phyloP scores from a whole-genome alignment of 2,329 filamentous ascomycete species.

The Cytospora piceae region DNA sequence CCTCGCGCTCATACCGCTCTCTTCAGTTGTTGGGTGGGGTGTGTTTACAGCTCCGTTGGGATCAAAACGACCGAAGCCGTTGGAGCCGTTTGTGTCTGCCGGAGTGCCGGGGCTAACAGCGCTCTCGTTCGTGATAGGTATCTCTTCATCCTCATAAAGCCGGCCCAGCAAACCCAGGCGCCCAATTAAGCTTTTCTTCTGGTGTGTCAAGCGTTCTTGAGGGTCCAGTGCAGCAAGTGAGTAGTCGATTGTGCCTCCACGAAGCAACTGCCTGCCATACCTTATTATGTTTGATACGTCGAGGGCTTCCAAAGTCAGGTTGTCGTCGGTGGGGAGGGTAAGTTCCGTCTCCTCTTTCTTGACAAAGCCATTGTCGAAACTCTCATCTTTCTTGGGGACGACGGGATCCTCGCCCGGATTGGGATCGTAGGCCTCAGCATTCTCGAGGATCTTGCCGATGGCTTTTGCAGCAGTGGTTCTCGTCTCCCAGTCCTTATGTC shows the following conservation, averaged over 20 bases:
- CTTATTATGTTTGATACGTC: slow-evolving; percentile 80
- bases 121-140: slow-evolving; percentile 66
- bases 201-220: slow-evolving; percentile 76
- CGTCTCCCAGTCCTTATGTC: slow-evolving; percentile 97
- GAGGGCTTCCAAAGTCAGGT: slow-evolving; percentile 73
- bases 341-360: slow-evolving; percentile 50
- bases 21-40: slow-evolving; percentile 55
- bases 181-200: slow-evolving; percentile 84
- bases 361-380: slow-evolving; percentile 45
- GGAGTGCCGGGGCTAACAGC: slow-evolving; percentile 51
- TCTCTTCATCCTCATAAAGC: slow-evolving; percentile 81
- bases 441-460: slow-evolving; percentile 88
- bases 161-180: slow-evolving; percentile 85
- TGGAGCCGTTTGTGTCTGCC: slow-evolving; percentile 44
- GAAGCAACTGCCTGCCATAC: slow-evolving; percentile 80
- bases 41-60: slow-evolving; percentile 43
- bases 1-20: slow-evolving; percentile 80
- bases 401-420: slow-evolving; percentile 69
- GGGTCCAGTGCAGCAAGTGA: slow-evolving; percentile 81
- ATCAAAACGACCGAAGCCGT: slow-evolving; percentile 39
- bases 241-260: slow-evolving; percentile 86
- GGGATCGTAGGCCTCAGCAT: slow-evolving; percentile 86
- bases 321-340: slow-evolving; percentile 57
- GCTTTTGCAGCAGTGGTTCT: slow-evolving; percentile 91
- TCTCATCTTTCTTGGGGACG: slow-evolving; percentile 50